phyloP scores from a whole-genome alignment of 2,329 filamentous ascomycete species.

The Phyllosticta citribraziliensis region DNA sequence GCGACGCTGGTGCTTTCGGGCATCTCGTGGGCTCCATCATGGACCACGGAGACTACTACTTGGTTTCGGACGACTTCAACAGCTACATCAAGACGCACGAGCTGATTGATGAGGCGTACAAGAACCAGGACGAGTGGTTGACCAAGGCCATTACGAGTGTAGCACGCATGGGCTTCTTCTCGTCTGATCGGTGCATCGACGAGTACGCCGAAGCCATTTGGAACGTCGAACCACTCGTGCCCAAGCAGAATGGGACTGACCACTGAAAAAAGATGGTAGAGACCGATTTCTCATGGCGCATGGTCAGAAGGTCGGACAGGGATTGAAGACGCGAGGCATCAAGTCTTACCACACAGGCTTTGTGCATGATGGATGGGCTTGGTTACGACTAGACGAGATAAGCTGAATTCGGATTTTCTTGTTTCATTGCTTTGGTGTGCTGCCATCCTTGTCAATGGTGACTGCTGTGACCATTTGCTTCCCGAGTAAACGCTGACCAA shows the following conservation, averaged over 20 bases:
- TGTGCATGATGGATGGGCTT: neutral
- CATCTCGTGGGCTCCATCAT: slow-evolving; percentile 75
- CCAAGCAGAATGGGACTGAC: slow-evolving; percentile 23
- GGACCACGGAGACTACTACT: slow-evolving; percentile 93
- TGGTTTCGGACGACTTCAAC: slow-evolving; percentile 95
- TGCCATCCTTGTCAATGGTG: neutral
- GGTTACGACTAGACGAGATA: neutral
- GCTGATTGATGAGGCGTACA: slow-evolving; percentile 85
- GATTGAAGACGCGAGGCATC: neutral
- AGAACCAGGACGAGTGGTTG: slow-evolving; percentile 85
- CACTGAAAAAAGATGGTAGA: neutral
- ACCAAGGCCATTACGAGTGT: slow-evolving; percentile 84
- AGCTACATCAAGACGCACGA: slow-evolving; percentile 87
- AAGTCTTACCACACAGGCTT: neutral
- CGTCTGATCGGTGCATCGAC: slow-evolving; percentile 86
- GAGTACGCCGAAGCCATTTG: slow-evolving; percentile 97
- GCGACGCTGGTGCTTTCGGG: slow-evolving; percentile 67
- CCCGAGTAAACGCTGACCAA: too few relatives aligned
- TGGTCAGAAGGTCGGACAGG: neutral
- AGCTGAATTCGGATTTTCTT: neutral
- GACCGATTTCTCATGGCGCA: neutral
- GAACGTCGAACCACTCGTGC: slow-evolving; percentile 77
- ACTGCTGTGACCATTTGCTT: too few relatives aligned
- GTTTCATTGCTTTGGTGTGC: neutral
- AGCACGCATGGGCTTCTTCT: slow-evolving; percentile 94